These are phyloP conservation scores for Anthracocystis panici-leucophaei DNA, from an alignment of 1,284 basidiomycete species.

Conservation along the genomic window DNA sequence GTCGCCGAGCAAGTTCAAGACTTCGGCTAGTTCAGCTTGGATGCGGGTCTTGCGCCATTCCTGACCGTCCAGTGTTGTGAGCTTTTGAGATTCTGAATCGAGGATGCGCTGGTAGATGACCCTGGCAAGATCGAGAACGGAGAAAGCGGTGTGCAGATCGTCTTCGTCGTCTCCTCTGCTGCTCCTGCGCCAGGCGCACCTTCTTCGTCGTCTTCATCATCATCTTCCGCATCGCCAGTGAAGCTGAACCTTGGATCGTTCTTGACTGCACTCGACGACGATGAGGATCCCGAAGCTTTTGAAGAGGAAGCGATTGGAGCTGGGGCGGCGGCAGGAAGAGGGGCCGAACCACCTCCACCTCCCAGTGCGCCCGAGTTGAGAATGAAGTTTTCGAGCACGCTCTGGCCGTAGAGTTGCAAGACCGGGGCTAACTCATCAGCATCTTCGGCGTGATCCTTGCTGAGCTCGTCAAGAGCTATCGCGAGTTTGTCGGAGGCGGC, in stretches of 20 bases:
- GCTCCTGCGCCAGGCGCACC: slow-evolving; percentile 22
- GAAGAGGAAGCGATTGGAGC: slow-evolving; percentile 18
- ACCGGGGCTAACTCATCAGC: slow-evolving; percentile 62
- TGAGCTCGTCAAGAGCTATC: slow-evolving; percentile 56
- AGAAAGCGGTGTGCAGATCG: slow-evolving; percentile 64
- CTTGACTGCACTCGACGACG: slow-evolving; percentile 19
- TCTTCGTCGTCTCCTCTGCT: slow-evolving; percentile 60
- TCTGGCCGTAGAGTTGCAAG: slow-evolving; percentile 64
- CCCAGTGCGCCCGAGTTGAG: slow-evolving; percentile 64
- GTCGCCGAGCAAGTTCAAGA: slow-evolving; percentile 67
- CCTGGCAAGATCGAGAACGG: slow-evolving; percentile 63
- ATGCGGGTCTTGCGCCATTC: slow-evolving; percentile 45
- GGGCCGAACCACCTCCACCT: slow-evolving; percentile 51
- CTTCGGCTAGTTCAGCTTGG: slow-evolving; percentile 62
- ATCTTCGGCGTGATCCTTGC: slow-evolving; percentile 53
- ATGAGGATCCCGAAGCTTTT: slow-evolving; percentile 28
- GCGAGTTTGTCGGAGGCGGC: slow-evolving; percentile 56
- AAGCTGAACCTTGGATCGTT: slow-evolving; percentile 61
- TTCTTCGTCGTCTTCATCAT: slow-evolving; percentile 59
- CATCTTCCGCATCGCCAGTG: slow-evolving; percentile 61
- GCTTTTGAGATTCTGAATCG: slow-evolving; percentile 13
- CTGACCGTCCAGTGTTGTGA: slow-evolving; percentile 57
- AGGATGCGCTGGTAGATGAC: slow-evolving; percentile 63
- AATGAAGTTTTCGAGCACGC: slow-evolving; percentile 64
- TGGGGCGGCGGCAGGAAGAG: slow-evolving; percentile 30